Evolutionary conservation across 2,329 filamentous ascomycete species (phyloP).

Genomic region (Aspergillus nomiae): DNA sequence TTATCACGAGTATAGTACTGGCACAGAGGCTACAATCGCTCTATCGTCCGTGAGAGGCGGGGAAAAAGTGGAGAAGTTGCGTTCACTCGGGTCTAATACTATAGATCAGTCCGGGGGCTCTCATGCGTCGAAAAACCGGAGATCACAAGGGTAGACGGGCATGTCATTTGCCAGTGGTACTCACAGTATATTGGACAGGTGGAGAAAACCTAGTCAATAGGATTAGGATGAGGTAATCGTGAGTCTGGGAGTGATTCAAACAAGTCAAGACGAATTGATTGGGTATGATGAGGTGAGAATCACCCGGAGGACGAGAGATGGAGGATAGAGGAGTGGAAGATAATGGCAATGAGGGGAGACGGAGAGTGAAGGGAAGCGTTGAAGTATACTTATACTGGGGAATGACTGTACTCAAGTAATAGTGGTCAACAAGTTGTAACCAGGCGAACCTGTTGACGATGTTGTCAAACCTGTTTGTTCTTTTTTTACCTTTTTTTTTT

Average conservation of each 20-base stretch:
- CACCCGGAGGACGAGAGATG: background rate
- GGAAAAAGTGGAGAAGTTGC: conserved; percentile 33
- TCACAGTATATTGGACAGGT: conserved; percentile 19
- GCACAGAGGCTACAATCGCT: conserved; percentile 16
- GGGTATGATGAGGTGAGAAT: background rate
- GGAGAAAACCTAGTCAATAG: conserved; percentile 5
- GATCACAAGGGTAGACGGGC: conserved; percentile 1
- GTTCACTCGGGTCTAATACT: conserved; percentile 4
- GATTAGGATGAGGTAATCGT: background rate
- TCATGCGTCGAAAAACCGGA: conserved; percentile 11
- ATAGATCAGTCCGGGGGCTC: conserved; percentile 12
- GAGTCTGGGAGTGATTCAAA: background rate
- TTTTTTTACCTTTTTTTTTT: conserved; percentile 21
- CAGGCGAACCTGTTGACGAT: background rate
- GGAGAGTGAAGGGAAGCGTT: background rate
- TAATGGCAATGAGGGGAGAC: background rate
- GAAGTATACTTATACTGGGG: conserved; percentile 1
- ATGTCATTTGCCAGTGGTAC: conserved; percentile 11
- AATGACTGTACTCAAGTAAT: background rate
- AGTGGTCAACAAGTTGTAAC: background rate
- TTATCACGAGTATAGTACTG: conserved; percentile 5
- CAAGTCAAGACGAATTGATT: background rate
- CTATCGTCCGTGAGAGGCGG: conserved; percentile 23
- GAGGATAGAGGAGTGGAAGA: background rate
- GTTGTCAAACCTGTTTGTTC: conserved; percentile 10